Conservation (phyloP, 495 filamentous ascomycete genomes). For the Hypoxylon rickii region DNA sequence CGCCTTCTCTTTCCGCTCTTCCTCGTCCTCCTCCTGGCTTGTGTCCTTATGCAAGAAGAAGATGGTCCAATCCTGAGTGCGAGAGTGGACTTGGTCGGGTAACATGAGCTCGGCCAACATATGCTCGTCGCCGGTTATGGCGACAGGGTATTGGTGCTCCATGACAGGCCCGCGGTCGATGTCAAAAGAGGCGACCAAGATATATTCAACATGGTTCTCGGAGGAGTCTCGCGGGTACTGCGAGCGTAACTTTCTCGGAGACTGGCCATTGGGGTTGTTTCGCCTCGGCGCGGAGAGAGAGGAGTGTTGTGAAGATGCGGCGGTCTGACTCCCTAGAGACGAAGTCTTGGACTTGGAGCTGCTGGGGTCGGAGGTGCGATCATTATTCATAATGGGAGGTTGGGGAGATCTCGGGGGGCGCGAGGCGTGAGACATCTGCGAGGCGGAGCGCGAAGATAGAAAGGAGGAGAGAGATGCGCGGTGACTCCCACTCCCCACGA, state of each 20-base stretch:
- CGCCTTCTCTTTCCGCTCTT: slow-evolving; percentile 54
- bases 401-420: slow-evolving; percentile 59
- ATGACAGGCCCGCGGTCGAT: slow-evolving; percentile 95
- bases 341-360: slow-evolving; percentile 62
- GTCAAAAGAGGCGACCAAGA: slow-evolving; percentile 97
- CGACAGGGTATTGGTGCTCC: slow-evolving; percentile 95
- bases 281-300: slow-evolving; percentile 53
- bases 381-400: slow-evolving; percentile 50
- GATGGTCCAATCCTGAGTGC: slow-evolving; percentile 98
- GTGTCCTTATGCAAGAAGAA: slow-evolving; percentile 98
- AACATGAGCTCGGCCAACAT: slow-evolving; percentile 99
- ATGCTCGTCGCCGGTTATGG: slow-evolving; percentile 94
- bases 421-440: slow-evolving; percentile 54
- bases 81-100: slow-evolving; percentile 92
- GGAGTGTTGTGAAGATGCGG: slow-evolving; percentile 56
- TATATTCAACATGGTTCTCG: slow-evolving; percentile 98
- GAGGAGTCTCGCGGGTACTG: slow-evolving; percentile 80
- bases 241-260: slow-evolving; percentile 64
- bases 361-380: slow-evolving; percentile 58
- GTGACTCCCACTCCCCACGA: slow-evolving; percentile 9
- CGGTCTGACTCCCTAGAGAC: slow-evolving; percentile 48
- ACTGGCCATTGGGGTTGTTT: slow-evolving; percentile 49
- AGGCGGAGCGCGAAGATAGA: slow-evolving; percentile 58
- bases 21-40: slow-evolving; percentile 77
- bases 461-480: slow-evolving; percentile 62